Evolutionary conservation across 2,329 filamentous ascomycete species (phyloP), one percentile per base, ranked within the genome.

Genomic region (Aspergillus spinulosporus): DNA sequence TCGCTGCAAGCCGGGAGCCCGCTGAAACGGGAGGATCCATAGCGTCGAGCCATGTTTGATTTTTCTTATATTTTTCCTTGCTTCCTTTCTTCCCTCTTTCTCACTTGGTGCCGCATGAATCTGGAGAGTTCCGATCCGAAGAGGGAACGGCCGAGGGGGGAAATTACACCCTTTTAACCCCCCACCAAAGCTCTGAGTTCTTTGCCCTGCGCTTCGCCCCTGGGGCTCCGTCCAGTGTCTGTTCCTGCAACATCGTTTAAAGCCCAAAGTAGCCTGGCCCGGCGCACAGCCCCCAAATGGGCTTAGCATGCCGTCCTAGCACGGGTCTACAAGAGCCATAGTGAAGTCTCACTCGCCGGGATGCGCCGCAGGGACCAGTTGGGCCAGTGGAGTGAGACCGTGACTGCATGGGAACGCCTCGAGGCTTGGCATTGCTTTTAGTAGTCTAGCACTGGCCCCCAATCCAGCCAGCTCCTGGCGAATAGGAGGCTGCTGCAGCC

Each of bases 1-100:
- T 28, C 15, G 31, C 32, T 40, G 50, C 50, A 52, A 7, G 50
- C 26, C 5, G 32, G 21, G 14, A 12, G n/a, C 8, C 15, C 15
- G 31, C 26, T 11, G 11, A 5, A 47, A 6, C 12, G 21, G 21
- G 21, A 9, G 3, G 40, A 32, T 21, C 21, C 21, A 15, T 21
- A 15, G 9, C 21, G 21, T 21, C 42, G 50, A 32, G 50, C 50
- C 50, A 52, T 52, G n/a, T 14, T 34, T 34, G 6, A 34, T 34
- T 34, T 6, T 34, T 6, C 32, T 6, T 7, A 7, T 34, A 34
- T 34, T 34, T 7, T 34, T 21, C 21, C 21, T 21, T 21, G 21
- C 21, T 21, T 21, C 21, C 21, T 21, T 21, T 21, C 21, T 21
- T 21, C 21, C 21, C 21, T 21, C 21, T 21, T 21, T 21, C 21